Conservation (phyloP, 805 yeast genomes). For the Pichia heedii region DNA sequence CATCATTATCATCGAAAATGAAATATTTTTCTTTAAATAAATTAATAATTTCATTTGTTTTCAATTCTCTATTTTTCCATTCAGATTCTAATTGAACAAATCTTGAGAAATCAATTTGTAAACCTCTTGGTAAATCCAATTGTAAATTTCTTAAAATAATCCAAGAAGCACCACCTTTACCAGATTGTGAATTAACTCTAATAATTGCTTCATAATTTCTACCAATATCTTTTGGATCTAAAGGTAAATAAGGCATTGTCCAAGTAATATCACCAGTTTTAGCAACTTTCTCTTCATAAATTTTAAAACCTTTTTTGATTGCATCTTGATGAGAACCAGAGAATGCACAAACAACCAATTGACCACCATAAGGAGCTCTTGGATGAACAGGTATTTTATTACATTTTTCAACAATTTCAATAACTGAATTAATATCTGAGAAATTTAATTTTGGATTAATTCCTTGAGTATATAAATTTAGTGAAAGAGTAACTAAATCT, state of each 20-base stretch:
- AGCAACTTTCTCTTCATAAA: conserved; percentile 31
- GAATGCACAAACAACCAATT: conserved; percentile 75
- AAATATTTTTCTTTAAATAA: conserved; percentile 54
- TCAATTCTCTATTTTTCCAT: conserved; percentile 60
- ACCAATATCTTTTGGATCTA: conserved; percentile 80
- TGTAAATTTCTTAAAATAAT: conserved; percentile 67
- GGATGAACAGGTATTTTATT: conserved; percentile 73
- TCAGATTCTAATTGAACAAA: conserved; percentile 67
- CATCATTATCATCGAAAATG: conserved; percentile 22
- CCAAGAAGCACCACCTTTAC: conserved; percentile 90
- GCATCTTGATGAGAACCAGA: conserved; percentile 87
- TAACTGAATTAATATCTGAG: conserved; percentile 53
- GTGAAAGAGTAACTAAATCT: conserved; percentile 68
- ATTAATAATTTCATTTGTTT: conserved; percentile 51
- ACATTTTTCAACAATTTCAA: conserved; percentile 68
- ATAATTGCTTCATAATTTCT: conserved; percentile 89
- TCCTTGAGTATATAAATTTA: conserved; percentile 75
- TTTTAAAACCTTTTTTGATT: conserved; percentile 69
- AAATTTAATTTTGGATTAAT: conserved; percentile 63
- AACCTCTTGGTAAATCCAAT: conserved; percentile 71
- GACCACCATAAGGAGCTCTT: conserved; percentile 79
- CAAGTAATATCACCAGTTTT: conserved; percentile 35
- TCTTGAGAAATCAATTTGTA: conserved; percentile 68
- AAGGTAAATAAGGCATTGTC: conserved; percentile 75
- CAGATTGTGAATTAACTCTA: conserved; percentile 80